These are phyloP conservation scores for Capillidium heterosporum DNA, from an alignment of 371 early-diverging fungal species.

Conservation along the genomic window DNA sequence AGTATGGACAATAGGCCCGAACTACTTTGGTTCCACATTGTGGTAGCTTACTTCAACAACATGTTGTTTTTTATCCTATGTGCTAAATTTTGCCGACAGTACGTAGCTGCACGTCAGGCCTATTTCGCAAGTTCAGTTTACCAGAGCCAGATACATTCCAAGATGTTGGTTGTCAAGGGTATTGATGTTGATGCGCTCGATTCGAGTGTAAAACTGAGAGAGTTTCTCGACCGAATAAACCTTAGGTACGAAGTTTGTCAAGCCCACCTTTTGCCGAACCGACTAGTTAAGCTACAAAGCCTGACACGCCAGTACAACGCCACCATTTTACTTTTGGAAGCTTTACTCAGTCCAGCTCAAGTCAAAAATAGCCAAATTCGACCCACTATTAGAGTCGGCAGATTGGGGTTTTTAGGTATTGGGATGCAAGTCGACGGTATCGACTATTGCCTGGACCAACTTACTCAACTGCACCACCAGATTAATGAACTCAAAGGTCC, in stretches of 20 bases:
- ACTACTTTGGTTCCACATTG: not conserved
- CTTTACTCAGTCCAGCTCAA: constrained; percentile 18
- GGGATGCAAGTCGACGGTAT: constrained; percentile 62
- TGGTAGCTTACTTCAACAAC: not conserved
- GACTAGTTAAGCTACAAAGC: constrained; percentile 6
- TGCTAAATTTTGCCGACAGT: not conserved
- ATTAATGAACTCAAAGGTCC: constrained; percentile 33
- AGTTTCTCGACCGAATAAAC: not conserved
- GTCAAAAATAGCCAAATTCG: constrained; percentile 21
- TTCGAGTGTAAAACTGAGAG: not conserved
- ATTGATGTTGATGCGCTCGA: not conserved
- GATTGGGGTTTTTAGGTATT: constrained; percentile 11
- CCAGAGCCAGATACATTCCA: constrained; percentile 5
- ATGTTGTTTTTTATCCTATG: not conserved
- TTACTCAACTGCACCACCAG: constrained; percentile 38
- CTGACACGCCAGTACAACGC: constrained; percentile 1
- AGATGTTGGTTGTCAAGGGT: constrained; percentile 2
- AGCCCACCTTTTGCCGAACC: not conserved
- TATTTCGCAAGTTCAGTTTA: constrained; percentile 6
- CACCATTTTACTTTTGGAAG: not conserved
- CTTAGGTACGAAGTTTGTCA: not conserved
- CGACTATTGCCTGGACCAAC: constrained; percentile 38
- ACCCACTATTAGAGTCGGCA: constrained; percentile 26
- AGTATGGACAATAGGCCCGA: not conserved
- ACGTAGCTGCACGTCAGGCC: not conserved